Percentiles rank a stretch among this genome's conserved stretches.
Conservation (phyloP, 2,329 filamentous ascomycete species). For the Penicillium sclerotigenum region DNA sequence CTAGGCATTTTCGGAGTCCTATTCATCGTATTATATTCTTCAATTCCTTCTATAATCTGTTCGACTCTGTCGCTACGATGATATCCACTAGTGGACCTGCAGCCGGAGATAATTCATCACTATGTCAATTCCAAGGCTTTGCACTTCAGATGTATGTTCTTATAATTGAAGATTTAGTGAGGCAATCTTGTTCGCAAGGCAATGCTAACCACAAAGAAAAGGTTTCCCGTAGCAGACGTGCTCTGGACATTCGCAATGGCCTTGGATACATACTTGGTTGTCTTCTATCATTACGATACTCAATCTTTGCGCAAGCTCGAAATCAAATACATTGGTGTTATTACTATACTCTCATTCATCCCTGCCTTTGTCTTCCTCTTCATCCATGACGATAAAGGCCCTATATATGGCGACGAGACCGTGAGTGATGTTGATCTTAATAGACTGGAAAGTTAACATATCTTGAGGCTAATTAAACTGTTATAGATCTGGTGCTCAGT, state of each 20-base stretch:
- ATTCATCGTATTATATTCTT: conserved; percentile 42
- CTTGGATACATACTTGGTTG: conserved; percentile 37
- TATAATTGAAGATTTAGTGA: neutral
- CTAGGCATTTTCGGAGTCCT: conserved; percentile 37
- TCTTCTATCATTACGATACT: conserved; percentile 36
- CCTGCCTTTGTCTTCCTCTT: conserved; percentile 38
- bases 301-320: conserved; percentile 33
- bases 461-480: neutral
- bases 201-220: conserved; percentile 5
- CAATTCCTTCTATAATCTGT: conserved; percentile 39
- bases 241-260: conserved; percentile 41
- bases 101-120: conserved; percentile 31
- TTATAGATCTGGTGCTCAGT: conserved; percentile 41
- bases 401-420: conserved; percentile 38
- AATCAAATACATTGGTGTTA: conserved; percentile 30
- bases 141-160: conserved; percentile 36
- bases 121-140: conserved; percentile 42
- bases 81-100: conserved; percentile 39
- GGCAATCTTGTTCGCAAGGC: neutral
- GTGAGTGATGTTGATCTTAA: conserved; percentile 26
- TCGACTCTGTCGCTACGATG: conserved; percentile 41
- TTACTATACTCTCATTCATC: conserved; percentile 33
- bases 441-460: neutral
- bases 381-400: conserved; percentile 31
- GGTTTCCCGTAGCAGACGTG: conserved; percentile 41